Conservation (phyloP, 202 grass and related monocot genomes). For the Alloteropsis angusta region DNA sequence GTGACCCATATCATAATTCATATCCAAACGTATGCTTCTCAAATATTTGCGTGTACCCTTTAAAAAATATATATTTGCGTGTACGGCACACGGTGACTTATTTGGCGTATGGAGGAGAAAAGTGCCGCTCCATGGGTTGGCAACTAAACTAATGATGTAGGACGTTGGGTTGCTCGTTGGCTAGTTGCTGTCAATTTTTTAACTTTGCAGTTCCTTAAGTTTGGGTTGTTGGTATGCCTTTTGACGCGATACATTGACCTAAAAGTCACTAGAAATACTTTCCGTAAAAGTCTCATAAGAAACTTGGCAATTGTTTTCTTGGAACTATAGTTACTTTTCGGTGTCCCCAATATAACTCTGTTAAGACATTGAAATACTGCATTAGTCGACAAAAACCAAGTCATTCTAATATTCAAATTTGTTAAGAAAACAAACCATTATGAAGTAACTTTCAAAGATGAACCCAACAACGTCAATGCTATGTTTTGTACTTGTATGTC, state of each 20-base stretch:
- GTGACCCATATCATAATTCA: too few species aligned
- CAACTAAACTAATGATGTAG: neutral
- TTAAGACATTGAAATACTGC: neutral
- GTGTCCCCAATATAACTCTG: neutral
- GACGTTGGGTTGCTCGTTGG: neutral
- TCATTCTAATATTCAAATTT: too few species aligned
- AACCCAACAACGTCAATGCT: neutral
- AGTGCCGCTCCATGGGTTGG: neutral
- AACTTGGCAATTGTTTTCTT: neutral
- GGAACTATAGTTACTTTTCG: neutral
- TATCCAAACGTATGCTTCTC: too few species aligned
- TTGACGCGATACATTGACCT: neutral
- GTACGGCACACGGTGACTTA: neutral
- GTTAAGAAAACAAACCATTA: neutral
- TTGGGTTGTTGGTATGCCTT: neutral
- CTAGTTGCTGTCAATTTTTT: neutral
- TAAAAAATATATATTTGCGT: neutral
- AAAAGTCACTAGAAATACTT: neutral
- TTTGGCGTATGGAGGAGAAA: neutral
- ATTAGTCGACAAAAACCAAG: too few species aligned
- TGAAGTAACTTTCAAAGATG: neutral
- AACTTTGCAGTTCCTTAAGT: neutral
- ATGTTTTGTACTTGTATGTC: too few species aligned
- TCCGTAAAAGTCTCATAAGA: neutral
- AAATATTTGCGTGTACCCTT: neutral